phyloP scores from a whole-genome alignment of 768 basidiomycete species.

The Leccinum boreale region DNA sequence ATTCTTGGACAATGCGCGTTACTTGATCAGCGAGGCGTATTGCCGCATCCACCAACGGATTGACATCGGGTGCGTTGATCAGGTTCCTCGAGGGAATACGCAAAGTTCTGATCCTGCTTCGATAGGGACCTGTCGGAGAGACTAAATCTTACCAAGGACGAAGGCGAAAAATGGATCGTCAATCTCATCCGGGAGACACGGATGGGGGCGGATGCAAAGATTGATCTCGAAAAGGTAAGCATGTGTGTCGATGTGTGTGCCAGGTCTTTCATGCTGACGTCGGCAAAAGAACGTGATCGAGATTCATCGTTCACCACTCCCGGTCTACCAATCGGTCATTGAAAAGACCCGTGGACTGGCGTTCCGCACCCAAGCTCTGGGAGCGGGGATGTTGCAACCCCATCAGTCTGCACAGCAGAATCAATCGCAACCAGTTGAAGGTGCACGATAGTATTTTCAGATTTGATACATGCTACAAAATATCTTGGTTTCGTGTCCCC shows the following conservation, averaged over 20 bases:
- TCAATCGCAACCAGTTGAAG: conserved; percentile 30
- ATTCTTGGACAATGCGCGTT: conserved; percentile 95
- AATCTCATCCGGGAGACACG: conserved; percentile 97
- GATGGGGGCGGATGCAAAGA: conserved; percentile 96
- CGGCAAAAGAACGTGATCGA: conserved; percentile 86
- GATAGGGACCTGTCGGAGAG: conserved; percentile 86
- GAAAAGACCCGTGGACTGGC: conserved; percentile 93
- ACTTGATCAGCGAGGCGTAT: conserved; percentile 95
- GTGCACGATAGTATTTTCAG: conserved; percentile 17
- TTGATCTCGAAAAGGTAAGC: conserved; percentile 88
- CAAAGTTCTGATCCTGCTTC: neutral
- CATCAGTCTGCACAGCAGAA: conserved; percentile 30
- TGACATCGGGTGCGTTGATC: conserved; percentile 65
- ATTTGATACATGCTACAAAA: conserved; percentile 5
- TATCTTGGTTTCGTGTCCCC: neutral
- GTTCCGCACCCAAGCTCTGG: conserved; percentile 86
- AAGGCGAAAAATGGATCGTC: conserved; percentile 99
- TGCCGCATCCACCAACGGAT: conserved; percentile 95
- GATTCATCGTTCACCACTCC: conserved; percentile 85
- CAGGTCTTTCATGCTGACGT: conserved; percentile 5
- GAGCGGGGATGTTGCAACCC: conserved; percentile 62
- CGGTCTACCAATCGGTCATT: conserved; percentile 91
- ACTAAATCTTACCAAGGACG: conserved; percentile 88
- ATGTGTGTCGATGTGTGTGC: neutral
- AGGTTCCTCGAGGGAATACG: neutral